Percentiles rank a stretch among this genome's conserved stretches.
Conservation (phyloP, 78 protist species). For the Trichosphaerium sp. region DNA sequence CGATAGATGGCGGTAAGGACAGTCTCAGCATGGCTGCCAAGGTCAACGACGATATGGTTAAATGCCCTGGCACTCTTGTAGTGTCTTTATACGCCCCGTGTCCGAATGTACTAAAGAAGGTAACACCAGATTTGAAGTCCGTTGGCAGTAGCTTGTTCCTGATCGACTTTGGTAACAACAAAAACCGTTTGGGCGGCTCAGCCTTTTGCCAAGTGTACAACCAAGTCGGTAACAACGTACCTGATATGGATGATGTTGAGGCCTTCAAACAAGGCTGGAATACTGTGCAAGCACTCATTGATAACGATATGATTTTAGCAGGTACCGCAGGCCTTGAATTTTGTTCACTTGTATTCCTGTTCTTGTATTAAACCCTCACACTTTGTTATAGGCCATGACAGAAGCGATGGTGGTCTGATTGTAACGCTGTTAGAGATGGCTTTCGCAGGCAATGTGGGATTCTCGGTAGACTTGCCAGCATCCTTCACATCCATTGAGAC, state of each 20-base stretch:
- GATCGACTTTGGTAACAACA: constrained; percentile 51
- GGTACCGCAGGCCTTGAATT: neutral
- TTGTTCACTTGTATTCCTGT: neutral
- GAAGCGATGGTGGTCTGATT: constrained; percentile 83
- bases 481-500: neutral
- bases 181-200: constrained; percentile 69
- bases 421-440: constrained; percentile 80
- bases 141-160: constrained; percentile 32
- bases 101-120: constrained; percentile 49
- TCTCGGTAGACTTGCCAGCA: constrained; percentile 9
- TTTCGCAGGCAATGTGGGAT: constrained; percentile 65
- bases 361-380: neutral
- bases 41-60: constrained; percentile 41
- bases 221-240: constrained; percentile 41
- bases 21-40: constrained; percentile 79
- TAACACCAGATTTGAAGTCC: constrained; percentile 78
- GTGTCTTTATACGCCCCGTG: constrained; percentile 68
- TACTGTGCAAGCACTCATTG: constrained; percentile 21
- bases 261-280: constrained; percentile 1
- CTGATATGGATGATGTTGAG: constrained; percentile 38
- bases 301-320: constrained; percentile 23
- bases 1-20: constrained; percentile 87
- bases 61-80: constrained; percentile 65
- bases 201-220: constrained; percentile 62
- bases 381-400: constrained; percentile 78